phyloP scores from a whole-genome alignment of 768 basidiomycete species.

The Paxillus involutus region DNA sequence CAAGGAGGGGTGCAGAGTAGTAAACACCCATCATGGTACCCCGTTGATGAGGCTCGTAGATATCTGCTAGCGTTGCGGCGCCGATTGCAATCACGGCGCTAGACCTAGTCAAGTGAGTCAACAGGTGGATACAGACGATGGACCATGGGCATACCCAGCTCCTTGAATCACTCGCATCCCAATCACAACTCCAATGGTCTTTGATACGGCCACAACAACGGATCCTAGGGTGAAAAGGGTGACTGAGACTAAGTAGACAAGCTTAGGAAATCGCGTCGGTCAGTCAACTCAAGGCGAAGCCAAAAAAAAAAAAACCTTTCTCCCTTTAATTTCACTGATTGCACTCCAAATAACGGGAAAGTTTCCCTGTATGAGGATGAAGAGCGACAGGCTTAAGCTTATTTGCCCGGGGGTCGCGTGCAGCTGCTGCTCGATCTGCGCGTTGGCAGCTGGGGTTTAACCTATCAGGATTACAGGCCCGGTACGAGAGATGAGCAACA shows the following conservation, averaged over 20 bases:
- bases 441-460: conserved; percentile 55
- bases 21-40: conserved; percentile 82
- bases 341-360: conserved; percentile 36
- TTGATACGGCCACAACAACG: conserved; percentile 55
- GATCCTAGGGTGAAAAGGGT: conserved; percentile 56
- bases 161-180: conserved; percentile 69
- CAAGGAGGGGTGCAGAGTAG: conserved; percentile 78
- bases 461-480: neutral
- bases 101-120: conserved; percentile 37
- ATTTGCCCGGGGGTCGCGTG: conserved; percentile 62
- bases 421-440: conserved; percentile 60
- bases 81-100: conserved; percentile 68
- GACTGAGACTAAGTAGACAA: conserved; percentile 57
- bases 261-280: conserved; percentile 24
- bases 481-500: neutral
- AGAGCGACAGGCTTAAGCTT: conserved; percentile 67
- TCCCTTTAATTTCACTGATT: conserved; percentile 58
- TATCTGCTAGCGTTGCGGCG: conserved; percentile 76
- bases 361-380: conserved; percentile 69
- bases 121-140: neutral
- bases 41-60: conserved; percentile 72
- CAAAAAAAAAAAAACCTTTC: conserved; percentile 45
- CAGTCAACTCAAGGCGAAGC: too few species aligned
- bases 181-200: conserved; percentile 57
- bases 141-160: conserved; percentile 42